Evolutionary conservation across 1,284 basidiomycete genomes (phyloP).

Genomic region (Ganoderma multipileum): DNA sequence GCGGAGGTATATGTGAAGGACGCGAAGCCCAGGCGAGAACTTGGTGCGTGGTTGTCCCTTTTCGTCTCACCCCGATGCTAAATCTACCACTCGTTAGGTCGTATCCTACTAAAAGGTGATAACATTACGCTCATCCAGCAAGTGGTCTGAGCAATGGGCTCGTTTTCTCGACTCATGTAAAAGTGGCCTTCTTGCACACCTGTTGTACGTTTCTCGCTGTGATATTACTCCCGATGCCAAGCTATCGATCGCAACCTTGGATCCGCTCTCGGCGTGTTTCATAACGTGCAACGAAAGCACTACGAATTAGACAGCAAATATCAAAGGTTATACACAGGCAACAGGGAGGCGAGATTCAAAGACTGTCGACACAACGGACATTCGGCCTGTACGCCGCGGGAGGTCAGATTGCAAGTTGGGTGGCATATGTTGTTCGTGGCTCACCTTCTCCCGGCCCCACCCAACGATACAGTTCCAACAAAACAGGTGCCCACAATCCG

Average conservation of each 20-base stretch:
- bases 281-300: neutral
- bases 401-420: constrained; percentile 4
- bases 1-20: constrained; percentile 93
- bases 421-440: constrained; percentile 12
- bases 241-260: constrained; percentile 17
- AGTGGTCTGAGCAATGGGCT: constrained; percentile 42
- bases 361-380: constrained; percentile 89
- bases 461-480: constrained; percentile 93
- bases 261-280: neutral
- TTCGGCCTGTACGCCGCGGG: constrained; percentile 62
- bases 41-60: constrained; percentile 59
- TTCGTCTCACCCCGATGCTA: constrained; percentile 3
- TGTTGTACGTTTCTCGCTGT: constrained; percentile 35
- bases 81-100: constrained; percentile 59
- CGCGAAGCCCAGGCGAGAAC: constrained; percentile 81
- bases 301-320: constrained; percentile 4
- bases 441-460: constrained; percentile 88
- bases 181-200: constrained; percentile 28
- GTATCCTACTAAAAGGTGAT: constrained; percentile 94
- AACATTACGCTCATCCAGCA: constrained; percentile 96
- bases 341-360: constrained; percentile 72
- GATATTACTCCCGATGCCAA: constrained; percentile 30
- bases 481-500: constrained; percentile 94
- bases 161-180: constrained; percentile 27
- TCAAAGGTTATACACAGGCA: constrained; percentile 84